Conservation (phyloP, 1,139 yeast genomes). For the Lodderomyces margitis region DNA sequence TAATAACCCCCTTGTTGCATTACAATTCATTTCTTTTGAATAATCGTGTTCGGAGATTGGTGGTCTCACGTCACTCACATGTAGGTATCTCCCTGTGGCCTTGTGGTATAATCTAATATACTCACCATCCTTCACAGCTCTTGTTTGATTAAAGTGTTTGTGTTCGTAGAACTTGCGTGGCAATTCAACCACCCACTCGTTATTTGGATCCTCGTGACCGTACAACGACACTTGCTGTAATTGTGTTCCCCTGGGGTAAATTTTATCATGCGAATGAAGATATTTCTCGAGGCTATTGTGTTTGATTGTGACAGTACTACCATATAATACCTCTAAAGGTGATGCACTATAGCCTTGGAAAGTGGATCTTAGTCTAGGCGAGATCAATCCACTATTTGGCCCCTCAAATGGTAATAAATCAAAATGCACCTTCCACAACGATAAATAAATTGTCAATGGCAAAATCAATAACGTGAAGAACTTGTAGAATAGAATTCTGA, state of each 20-base stretch:
- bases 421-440: slow-evolving; percentile 52
- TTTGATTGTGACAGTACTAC: slow-evolving; percentile 64
- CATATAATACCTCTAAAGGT: slow-evolving; percentile 57
- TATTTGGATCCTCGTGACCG: slow-evolving; percentile 51
- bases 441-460: slow-evolving; percentile 51
- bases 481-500: slow-evolving; percentile 32
- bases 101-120: slow-evolving; percentile 61
- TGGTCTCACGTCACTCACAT: slow-evolving; percentile 60
- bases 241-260: slow-evolving; percentile 52
- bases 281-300: slow-evolving; percentile 63
- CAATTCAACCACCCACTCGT: slow-evolving; percentile 67
- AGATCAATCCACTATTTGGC: slow-evolving; percentile 49
- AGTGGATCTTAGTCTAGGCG: slow-evolving; percentile 58
- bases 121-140: slow-evolving; percentile 48
- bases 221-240: slow-evolving; percentile 72
- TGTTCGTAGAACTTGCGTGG: slow-evolving; percentile 27
- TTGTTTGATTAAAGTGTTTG: slow-evolving; percentile 28
- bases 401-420: slow-evolving; percentile 45
- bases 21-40: slow-evolving; percentile 68
- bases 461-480: slow-evolving; percentile 35
- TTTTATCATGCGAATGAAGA: slow-evolving; percentile 61
- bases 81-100: slow-evolving; percentile 56
- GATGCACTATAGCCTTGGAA: slow-evolving; percentile 38
- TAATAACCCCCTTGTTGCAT: slow-evolving; percentile 48
- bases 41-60: slow-evolving; percentile 82